phyloP scores from a whole-genome alignment of 208 protist genomes.

The Kentomonas sorsogonicus region DNA sequence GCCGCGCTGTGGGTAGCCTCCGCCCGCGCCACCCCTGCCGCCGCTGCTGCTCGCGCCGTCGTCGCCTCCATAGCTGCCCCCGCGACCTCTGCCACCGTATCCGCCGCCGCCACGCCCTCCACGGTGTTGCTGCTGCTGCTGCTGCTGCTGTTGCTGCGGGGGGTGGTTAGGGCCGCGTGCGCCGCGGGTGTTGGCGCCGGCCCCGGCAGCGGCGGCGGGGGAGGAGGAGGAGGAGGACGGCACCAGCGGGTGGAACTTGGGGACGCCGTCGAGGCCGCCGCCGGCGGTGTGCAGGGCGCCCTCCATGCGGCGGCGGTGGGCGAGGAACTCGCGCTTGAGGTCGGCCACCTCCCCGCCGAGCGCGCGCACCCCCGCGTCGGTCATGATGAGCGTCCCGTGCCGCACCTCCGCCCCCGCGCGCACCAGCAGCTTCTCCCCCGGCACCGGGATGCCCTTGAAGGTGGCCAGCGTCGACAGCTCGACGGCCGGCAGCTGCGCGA shows the following conservation, averaged over 20 bases:
- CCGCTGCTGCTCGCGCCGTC: slow-evolving; percentile 3
- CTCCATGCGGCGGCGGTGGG: slow-evolving; percentile 37
- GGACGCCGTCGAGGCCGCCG: slow-evolving; percentile 55
- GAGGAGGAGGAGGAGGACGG: too few species aligned
- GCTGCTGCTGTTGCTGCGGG: not conserved
- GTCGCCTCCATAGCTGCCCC: not conserved
- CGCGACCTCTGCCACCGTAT: slow-evolving; percentile 14
- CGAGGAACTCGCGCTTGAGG: slow-evolving; percentile 65
- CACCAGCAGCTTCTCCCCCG: slow-evolving; percentile 72
- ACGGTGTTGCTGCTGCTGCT: not conserved
- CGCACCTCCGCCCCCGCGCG: slow-evolving; percentile 54
- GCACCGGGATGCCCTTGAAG: slow-evolving; percentile 61
- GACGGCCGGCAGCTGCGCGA: slow-evolving; percentile 55
- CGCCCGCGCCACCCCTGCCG: slow-evolving; percentile 1
- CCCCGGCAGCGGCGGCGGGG: not conserved
- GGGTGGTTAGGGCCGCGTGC: too few species aligned
- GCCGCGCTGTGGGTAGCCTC: too few species aligned
- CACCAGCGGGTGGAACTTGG: slow-evolving; percentile 64
- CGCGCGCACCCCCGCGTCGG: slow-evolving; percentile 40
- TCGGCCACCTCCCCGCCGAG: slow-evolving; percentile 70
- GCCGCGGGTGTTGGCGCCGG: slow-evolving; percentile 2
- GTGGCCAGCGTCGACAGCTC: slow-evolving; percentile 61
- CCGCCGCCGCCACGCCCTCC: slow-evolving; percentile 4
- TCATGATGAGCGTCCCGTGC: slow-evolving; percentile 71
- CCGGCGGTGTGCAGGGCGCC: slow-evolving; percentile 38